Percentiles rank a stretch among this genome's conserved stretches.
These are phyloP conservation scores for Pseudoturritis turrita DNA, from an alignment of 345 rosid genomes.

Conservation along the genomic window DNA sequence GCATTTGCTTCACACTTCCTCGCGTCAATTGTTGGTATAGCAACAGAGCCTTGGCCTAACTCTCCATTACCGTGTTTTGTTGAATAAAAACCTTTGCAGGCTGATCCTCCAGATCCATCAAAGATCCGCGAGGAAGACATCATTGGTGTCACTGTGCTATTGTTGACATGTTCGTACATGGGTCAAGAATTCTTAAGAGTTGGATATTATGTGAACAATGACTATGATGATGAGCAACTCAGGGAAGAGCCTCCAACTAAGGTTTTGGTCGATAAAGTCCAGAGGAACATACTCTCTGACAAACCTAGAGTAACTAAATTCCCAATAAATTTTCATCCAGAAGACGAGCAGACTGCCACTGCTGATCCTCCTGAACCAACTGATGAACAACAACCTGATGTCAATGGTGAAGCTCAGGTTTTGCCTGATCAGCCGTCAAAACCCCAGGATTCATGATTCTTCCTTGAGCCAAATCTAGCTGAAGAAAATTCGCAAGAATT, in stretches of 20 bases:
- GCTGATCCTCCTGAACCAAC: slow-evolving; percentile 35
- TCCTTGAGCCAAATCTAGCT: neutral
- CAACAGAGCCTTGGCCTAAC: neutral
- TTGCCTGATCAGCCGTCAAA: slow-evolving; percentile 12
- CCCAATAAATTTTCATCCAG: slow-evolving; percentile 91
- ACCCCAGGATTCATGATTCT: neutral
- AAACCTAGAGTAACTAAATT: slow-evolving; percentile 95
- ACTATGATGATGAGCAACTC: slow-evolving; percentile 80
- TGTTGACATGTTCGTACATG: slow-evolving; percentile 79
- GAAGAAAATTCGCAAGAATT: neutral
- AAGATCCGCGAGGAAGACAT: slow-evolving; percentile 88
- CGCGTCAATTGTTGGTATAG: neutral
- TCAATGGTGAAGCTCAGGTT: slow-evolving; percentile 4
- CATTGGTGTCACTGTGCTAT: slow-evolving; percentile 78
- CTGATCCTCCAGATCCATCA: slow-evolving; percentile 86
- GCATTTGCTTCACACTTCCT: neutral
- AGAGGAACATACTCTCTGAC: slow-evolving; percentile 77
- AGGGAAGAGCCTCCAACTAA: slow-evolving; percentile 88
- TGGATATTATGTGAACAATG: slow-evolving; percentile 91
- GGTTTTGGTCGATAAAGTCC: slow-evolving; percentile 70
- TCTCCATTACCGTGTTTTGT: neutral
- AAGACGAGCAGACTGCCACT: slow-evolving; percentile 55
- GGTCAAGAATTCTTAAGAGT: slow-evolving; percentile 87
- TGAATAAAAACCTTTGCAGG: slow-evolving; percentile 27
- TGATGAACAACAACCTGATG: slow-evolving; percentile 18